Conservation (phyloP, 2,329 filamentous ascomycete species). For the Xylariaceae sp. region DNA sequence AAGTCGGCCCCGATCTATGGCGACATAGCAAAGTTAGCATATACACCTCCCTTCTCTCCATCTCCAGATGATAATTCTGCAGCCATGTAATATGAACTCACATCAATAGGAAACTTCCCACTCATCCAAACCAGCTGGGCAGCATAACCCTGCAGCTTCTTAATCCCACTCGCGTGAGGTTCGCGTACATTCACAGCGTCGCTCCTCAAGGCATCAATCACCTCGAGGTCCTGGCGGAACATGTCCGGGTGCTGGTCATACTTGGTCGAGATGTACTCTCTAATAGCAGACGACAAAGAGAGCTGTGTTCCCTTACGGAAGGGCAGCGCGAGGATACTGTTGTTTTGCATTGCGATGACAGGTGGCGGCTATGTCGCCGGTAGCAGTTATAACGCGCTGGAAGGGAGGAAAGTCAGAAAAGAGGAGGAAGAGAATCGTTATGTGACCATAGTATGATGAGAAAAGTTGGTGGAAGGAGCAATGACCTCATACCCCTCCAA, state of each 20-base stretch:
- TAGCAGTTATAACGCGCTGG: too few species aligned
- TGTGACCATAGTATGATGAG: too few species aligned
- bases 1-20: constrained; percentile 85
- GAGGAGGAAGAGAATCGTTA: too few species aligned
- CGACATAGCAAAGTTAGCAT: neutral
- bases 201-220: constrained; percentile 76
- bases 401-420: too few species aligned
- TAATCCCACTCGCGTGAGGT: constrained; percentile 79
- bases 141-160: constrained; percentile 85
- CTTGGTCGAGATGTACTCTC: constrained; percentile 93
- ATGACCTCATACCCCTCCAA: too few species aligned
- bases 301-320: constrained; percentile 83
- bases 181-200: constrained; percentile 89
- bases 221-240: constrained; percentile 81
- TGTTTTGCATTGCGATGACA: constrained; percentile 35
- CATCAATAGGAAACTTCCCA: constrained; percentile 94
- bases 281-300: constrained; percentile 76
- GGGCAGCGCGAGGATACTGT: constrained; percentile 73
- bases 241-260: constrained; percentile 99
- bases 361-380: neutral
- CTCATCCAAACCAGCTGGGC: constrained; percentile 90
- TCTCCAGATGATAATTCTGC: too few species aligned
- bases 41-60: neutral
- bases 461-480: too few species aligned
- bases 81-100: constrained; percentile 42